Evolutionary conservation across 78 protist species (phyloP), one percentile per base, ranked within the genome.

Genomic region (Dictyostelium purpureum): DNA sequence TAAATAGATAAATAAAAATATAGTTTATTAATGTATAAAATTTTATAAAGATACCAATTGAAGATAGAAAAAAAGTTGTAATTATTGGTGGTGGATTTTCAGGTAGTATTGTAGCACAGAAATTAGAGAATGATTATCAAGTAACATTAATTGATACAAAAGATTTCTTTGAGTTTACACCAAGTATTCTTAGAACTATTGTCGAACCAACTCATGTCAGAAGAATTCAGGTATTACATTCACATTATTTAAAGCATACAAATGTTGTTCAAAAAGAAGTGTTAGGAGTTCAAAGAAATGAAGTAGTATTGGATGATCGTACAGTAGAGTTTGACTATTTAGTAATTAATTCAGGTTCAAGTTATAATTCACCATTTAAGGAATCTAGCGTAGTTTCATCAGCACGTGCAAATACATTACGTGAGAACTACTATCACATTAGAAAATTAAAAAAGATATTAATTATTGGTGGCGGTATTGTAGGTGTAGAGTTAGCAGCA

Each of bases 391-490:
- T 92, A 3, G 93, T 83, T 12, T 54, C 81, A 52, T 77, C 78
- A 6, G 88, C 95, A 71, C 94, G 94, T 88, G 89, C 88, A 37
- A 88, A 78, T 52, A 88, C 94, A 42, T 37, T 88, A 10, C 74
- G 94, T 49, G 88, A 88, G 31, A 76, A 88, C 45, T 88, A 71
- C 57, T 78, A 79, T 35, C 82, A 88, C 67, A 88, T 88, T 57
- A 54, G 88, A 47, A 88, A 88, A 24, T 67, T 78, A 4, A 88
- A 76, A 28, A 69, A 57, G 52, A 90, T 90, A 3, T 31, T 90
- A 11, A 76, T 90, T 2, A 90, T 90, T 47, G 94, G 94, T 79
- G 95, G 95, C 19, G 95, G 95, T 63, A 92, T 92, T 28, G 95
- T 92, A 21, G 95, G 95, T 19, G 95, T 92, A 0, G 95, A 92